Base-by-base conservation (phyloP, 306 rosid species). In the Canavalia gladiata region DNA sequence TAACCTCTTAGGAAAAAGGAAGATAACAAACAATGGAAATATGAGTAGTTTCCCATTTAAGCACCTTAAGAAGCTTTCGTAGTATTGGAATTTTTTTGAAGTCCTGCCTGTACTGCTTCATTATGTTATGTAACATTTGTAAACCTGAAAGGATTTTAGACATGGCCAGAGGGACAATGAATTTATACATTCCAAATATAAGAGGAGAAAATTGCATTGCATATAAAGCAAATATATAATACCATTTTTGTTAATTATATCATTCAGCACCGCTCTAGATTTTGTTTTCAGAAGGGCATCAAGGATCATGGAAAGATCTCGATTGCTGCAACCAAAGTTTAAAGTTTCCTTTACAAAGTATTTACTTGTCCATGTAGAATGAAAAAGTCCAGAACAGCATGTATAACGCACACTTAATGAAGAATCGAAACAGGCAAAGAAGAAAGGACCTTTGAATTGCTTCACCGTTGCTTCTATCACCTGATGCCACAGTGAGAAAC, bases 301-400 rank as follows among this genome's bases (percentile, higher is more conserved):
- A 81, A 96, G 97, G 82, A 96, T 96, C 98, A 96, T 96, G 30
- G 99, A 96, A 87, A 96, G 97, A 87, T 96, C 99, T 84, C 99
- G 97, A 85, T 94, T 94, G 86, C 99, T 96, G 91, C 72, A 83
- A 80, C 50, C 71, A 89, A 83, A 72, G 65, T 75, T 67, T 13
- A 63, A 63, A 62, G 68, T 51, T 49, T 69, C 79, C 54, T 47
- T 74, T 45, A 78, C 31, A 76, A 55, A 54, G 51, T 78, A 64
- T 60, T 57, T 33, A 81, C 47, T 18, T 75, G 75, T 67, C 47
- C 62, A 64, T 75, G 68, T 37, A 52, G 71, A 75, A 80, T 52
- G 51, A 66, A 41, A 29, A 81, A 82, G 47, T 49, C 78, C 49
- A 78, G 43, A 18, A 79, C 25, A 72, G 54, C 31, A 10, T 42